A percentile compares a stretch with the other conserved stretches of the same genome.
Evolutionary conservation across 2,329 filamentous ascomycete genomes (phyloP).

Genomic region (Mollisiaceae sp.): DNA sequence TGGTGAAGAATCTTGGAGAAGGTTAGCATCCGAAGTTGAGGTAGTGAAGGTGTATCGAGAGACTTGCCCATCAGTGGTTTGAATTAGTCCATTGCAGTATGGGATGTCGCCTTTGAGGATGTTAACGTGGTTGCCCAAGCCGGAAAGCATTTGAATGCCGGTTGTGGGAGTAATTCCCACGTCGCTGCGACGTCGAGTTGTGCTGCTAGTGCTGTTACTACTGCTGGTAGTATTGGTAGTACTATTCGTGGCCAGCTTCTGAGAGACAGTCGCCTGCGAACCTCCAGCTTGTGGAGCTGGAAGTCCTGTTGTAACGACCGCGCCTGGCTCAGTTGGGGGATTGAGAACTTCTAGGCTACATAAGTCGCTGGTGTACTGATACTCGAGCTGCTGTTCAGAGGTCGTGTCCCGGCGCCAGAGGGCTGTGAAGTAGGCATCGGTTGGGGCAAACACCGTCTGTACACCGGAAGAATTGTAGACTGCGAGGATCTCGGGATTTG

Average conservation of each 20-base stretch:
- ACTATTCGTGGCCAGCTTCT: conserved; percentile 2
- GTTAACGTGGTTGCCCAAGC: conserved; percentile 37
- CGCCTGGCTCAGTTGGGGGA: background rate
- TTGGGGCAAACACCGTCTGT: conserved; percentile 38
- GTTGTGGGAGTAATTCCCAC: background rate
- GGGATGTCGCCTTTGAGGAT: conserved; percentile 36
- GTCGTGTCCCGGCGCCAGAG: conserved; percentile 1
- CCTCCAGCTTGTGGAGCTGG: background rate
- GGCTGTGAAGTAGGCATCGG: conserved; percentile 20
- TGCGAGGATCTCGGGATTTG: conserved; percentile 26
- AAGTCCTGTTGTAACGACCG: background rate
- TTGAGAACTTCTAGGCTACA: background rate
- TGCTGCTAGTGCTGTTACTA: no score
- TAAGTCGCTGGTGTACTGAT: background rate
- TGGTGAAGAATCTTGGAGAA: conserved; percentile 25
- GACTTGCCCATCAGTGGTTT: conserved; percentile 35
- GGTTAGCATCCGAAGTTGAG: background rate
- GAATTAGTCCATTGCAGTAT: conserved; percentile 33
- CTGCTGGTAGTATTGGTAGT: no score
- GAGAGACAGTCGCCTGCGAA: background rate
- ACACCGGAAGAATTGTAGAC: conserved; percentile 31
- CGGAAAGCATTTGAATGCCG: conserved; percentile 21
- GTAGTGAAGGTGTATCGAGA: no score
- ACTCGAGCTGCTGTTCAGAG: conserved; percentile 8
- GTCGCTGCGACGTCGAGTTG: background rate